Base-by-base conservation (phyloP, 768 basidiomycete genomes). In the Paxillus rubicundulus region DNA sequence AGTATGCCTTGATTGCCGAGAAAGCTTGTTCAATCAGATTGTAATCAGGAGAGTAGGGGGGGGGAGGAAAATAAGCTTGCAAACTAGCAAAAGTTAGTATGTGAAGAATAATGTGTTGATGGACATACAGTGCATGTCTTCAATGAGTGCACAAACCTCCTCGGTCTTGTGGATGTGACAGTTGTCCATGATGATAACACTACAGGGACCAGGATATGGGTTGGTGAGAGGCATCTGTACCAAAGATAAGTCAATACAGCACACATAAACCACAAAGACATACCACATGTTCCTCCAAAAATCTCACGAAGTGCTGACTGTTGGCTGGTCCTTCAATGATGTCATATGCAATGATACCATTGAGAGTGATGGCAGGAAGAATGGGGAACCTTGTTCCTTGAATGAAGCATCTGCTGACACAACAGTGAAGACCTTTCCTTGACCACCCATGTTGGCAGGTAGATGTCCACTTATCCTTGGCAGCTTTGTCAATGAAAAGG, bases 101-200 rank as follows among this genome's bases (percentile, higher is more conserved):
- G 27, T 28, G 27, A 28, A 28, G 27, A 28, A 28, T 8, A 28
- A 28, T 28, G 27, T 28, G 27, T 28, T 28, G n/a, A n/a, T n/a
- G 33, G 12, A 55, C 58, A 47, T n/a, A 68, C 50, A 6, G 52
- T 62, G 42, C 58, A 66, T 32, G 52, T 60, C 56, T 30, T 62
- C 54, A 50, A 62, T 16, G 0, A 70, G 36, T n/a, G 32, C 20
- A 3, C 14, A 16, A 8, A 71, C 56, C 27, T 64, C 59, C 4
- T 63, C 46, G 6, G 48, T 41, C n/a, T 66, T 55, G 34, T 67
- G 64, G 20, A 66, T 68, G 4, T 30, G 13, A 20, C 59, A 62
- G 36, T 66, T 70, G 18, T 69, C 57, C 32, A 66, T 59, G 1
- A 69, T 17, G 3, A 68, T 44, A 1, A 70, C 55, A n/a, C n/a